Conservation (phyloP, 345 rosid species). For the Boechera divaricarpa region DNA sequence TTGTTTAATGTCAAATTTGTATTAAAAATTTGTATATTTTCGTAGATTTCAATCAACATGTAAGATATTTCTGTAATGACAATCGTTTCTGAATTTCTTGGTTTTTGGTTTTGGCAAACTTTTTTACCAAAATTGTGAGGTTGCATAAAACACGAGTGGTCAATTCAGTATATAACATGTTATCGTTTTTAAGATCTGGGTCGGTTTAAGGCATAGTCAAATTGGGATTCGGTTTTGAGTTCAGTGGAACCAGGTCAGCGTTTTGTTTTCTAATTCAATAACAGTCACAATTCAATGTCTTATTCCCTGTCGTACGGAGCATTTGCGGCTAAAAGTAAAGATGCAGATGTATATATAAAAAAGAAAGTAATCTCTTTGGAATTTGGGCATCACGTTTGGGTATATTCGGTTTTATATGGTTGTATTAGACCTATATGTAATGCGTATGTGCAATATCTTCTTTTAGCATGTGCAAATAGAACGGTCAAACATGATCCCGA, state of each 20-base stretch:
- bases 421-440: neutral
- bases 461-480: neutral
- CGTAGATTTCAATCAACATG: slow-evolving; percentile 1
- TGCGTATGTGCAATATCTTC: no score
- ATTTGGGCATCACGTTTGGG: no score
- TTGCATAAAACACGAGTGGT: neutral
- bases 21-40: neutral
- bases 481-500: neutral
- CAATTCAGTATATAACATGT: neutral
- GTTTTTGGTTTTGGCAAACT: neutral
- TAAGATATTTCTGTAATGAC: slow-evolving; percentile 1
- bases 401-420: neutral
- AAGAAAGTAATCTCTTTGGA: no score
- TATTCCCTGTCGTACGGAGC: neutral
- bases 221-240: neutral
- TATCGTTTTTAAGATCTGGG: neutral
- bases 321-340: neutral
- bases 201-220: neutral
- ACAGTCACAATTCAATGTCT: neutral
- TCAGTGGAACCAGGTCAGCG: neutral
- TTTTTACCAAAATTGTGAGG: neutral
- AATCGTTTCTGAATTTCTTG: neutral
- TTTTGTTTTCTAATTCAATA: neutral
- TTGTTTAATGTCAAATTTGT: neutral
- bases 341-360: neutral